Percentiles rank a stretch among this genome's conserved stretches.
phyloP scores from a whole-genome alignment of 2,329 filamentous ascomycete species.

The Macroventuria anomochaeta region DNA sequence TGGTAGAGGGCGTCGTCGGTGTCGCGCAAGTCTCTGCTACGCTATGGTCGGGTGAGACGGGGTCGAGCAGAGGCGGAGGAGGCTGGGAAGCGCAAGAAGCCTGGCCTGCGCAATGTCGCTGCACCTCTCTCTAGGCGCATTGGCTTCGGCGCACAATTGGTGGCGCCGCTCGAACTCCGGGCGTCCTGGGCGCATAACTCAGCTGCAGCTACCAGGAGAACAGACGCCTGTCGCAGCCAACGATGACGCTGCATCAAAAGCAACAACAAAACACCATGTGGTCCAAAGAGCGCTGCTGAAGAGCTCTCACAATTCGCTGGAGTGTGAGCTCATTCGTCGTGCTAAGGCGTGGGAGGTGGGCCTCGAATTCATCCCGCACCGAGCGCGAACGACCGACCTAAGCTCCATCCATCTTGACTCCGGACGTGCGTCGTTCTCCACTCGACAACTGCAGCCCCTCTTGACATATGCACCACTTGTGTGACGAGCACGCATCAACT shows the following conservation, averaged over 20 bases:
- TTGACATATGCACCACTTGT: slow-evolving; percentile 13
- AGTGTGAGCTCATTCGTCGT: not conserved
- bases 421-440: slow-evolving; percentile 10
- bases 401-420: slow-evolving; percentile 4
- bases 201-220: slow-evolving; percentile 2
- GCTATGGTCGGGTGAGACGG: slow-evolving; percentile 8
- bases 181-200: slow-evolving; percentile 1
- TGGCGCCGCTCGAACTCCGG: not conserved
- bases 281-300: not conserved
- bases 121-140: slow-evolving; percentile 20
- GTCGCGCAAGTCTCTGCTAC: slow-evolving; percentile 14
- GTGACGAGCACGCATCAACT: slow-evolving; percentile 25
- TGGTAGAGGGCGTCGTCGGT: not conserved
- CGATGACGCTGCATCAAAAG: too few species aligned
- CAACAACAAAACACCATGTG: not conserved
- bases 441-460: not conserved
- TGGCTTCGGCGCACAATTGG: slow-evolving; percentile 7
- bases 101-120: slow-evolving; percentile 25
- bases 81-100: slow-evolving; percentile 27
- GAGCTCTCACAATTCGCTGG: not conserved
- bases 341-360: not conserved
- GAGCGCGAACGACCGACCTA: not conserved
- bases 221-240: not conserved
- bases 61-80: slow-evolving; percentile 12
- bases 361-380: not conserved